These are phyloP conservation scores for Alopecurus myosuroides DNA, from an alignment of 176 grass and related monocot genomes.

Conservation along the genomic window DNA sequence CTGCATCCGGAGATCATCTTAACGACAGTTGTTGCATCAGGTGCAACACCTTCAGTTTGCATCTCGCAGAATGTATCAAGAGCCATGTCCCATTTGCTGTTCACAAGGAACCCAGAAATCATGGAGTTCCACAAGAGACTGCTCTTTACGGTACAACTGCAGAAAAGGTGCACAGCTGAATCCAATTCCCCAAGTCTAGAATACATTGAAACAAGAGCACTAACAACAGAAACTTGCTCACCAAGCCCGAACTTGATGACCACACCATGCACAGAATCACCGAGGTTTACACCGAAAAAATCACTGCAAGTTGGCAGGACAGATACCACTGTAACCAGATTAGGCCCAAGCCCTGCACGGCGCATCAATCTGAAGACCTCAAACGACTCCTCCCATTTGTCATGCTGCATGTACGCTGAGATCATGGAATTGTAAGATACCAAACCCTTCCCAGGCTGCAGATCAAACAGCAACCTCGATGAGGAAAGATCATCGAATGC, in stretches of 20 bases:
- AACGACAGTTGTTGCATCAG: conserved; percentile 45
- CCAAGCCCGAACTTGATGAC: conserved; percentile 49
- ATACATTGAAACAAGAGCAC: conserved; percentile 72
- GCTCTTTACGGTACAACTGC: conserved; percentile 12
- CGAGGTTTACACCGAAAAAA: conserved; percentile 26
- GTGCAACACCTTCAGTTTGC: conserved; percentile 35
- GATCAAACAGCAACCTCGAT: conserved; percentile 45
- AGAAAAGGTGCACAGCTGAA: conserved; percentile 42
- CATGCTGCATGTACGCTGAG: conserved; percentile 40
- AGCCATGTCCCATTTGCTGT: conserved; percentile 29
- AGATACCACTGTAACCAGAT: conserved; percentile 54
- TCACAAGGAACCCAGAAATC: conserved; percentile 62
- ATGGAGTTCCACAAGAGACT: conserved; percentile 63
- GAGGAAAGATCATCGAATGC: conserved; percentile 35
- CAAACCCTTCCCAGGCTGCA: conserved; percentile 27
- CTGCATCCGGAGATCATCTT: conserved; percentile 48
- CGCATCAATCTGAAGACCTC: conserved; percentile 46
- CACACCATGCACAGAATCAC: conserved; percentile 53
- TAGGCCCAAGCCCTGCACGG: conserved; percentile 20
- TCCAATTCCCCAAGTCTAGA: conserved; percentile 42
- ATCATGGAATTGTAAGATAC: conserved; percentile 70
- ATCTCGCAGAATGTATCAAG: conserved; percentile 34
- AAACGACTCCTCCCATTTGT: conserved; percentile 36
- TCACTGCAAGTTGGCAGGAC: conserved; percentile 55
- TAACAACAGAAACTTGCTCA: conserved; percentile 44